phyloP scores from a whole-genome alignment of 345 rosid genomes.

The Pistacia atlantica region DNA sequence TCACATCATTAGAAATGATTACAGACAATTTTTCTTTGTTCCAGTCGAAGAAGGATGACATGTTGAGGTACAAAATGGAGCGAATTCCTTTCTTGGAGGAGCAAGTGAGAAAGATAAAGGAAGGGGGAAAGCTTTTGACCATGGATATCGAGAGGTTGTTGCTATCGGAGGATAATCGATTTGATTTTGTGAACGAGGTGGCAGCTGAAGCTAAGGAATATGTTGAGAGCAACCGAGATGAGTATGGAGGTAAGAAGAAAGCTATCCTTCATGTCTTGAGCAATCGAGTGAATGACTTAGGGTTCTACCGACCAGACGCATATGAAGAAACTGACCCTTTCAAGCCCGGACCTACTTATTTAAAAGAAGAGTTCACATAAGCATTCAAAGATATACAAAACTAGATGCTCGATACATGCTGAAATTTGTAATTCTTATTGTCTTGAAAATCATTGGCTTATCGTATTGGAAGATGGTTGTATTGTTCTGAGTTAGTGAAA shows the following conservation, averaged over 20 bases:
- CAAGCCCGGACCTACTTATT: conserved; percentile 73
- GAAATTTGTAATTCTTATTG: not conserved
- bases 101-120: conserved; percentile 70
- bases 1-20: not conserved
- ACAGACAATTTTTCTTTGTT: conserved; percentile 7
- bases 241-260: conserved; percentile 77
- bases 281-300: conserved; percentile 80
- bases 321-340: conserved; percentile 71
- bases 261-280: conserved; percentile 88
- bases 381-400: not conserved
- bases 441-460: not conserved
- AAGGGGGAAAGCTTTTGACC: conserved; percentile 59
- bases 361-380: conserved; percentile 63
- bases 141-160: conserved; percentile 74
- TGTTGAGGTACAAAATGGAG: conserved; percentile 26
- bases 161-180: conserved; percentile 75
- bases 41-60: conserved; percentile 78
- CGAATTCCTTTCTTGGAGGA: conserved; percentile 56
- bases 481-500: too few species aligned
- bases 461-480: too few species aligned
- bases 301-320: conserved; percentile 71
- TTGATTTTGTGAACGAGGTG: conserved; percentile 72
- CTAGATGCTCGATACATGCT: not conserved
- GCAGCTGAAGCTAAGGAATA: conserved; percentile 88
- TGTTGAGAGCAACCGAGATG: conserved; percentile 70